Conservation (phyloP, 805 yeast genomes). For the Candida maltosa region DNA sequence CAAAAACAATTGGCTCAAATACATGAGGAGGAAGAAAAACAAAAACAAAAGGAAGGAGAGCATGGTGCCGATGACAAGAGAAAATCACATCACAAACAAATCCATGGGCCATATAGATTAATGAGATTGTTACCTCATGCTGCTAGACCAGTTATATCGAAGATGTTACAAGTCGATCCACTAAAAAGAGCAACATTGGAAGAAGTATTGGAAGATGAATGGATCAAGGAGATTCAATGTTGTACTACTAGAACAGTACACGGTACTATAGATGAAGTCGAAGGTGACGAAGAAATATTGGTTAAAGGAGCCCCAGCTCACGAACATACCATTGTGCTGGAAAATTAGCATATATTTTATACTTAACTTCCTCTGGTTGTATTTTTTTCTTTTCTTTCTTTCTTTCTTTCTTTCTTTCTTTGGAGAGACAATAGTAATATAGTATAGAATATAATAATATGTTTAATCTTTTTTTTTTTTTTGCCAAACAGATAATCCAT, state of each 20-base stretch:
- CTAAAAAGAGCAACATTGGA: constrained; percentile 59
- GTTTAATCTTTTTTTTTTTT: too few relatives aligned
- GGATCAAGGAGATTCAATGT: constrained; percentile 61
- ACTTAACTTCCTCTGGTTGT: not conserved
- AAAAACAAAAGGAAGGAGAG: constrained; percentile 12
- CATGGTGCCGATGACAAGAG: constrained; percentile 23
- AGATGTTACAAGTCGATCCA: constrained; percentile 63
- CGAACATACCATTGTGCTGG: constrained; percentile 36
- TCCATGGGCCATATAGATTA: constrained; percentile 80
- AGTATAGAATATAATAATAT: too few relatives aligned
- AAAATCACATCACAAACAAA: constrained; percentile 46
- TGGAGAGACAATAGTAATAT: too few relatives aligned
- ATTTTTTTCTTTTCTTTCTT: too few relatives aligned
- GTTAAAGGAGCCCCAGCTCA: constrained; percentile 37
- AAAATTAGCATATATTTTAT: too few relatives aligned
- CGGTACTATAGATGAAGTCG: constrained; percentile 18
- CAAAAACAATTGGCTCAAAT: constrained; percentile 6
- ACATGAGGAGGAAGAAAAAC: constrained; percentile 10
- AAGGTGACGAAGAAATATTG: constrained; percentile 34
- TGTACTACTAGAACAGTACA: constrained; percentile 47
- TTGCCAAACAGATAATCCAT: too few relatives aligned
- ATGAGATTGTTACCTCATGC: constrained; percentile 83
- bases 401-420: too few relatives aligned
- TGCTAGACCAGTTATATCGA: constrained; percentile 69
- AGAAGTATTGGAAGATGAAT: constrained; percentile 65